phyloP scores from a whole-genome alignment of 345 rosid species.

The Citrus sp. region DNA sequence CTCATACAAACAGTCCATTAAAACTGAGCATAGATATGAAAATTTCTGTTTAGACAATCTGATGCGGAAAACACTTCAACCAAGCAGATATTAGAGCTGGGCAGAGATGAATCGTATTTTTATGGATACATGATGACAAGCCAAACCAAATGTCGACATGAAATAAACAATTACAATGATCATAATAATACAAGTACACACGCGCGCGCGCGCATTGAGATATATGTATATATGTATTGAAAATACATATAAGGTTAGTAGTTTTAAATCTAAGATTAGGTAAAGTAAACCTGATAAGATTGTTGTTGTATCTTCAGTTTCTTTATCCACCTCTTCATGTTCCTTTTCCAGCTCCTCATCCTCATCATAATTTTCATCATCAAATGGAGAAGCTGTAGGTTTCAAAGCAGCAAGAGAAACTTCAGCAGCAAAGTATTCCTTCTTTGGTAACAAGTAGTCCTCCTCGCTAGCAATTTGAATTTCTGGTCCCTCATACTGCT shows the following conservation, averaged over 20 bases:
- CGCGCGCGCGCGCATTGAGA: no score
- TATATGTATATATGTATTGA: no score
- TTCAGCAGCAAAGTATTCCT: conserved; percentile 55
- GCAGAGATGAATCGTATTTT: background rate
- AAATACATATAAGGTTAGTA: background rate
- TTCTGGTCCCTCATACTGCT: conserved; percentile 93
- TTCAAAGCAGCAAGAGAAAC: conserved; percentile 45
- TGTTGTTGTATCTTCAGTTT: conserved; percentile 31
- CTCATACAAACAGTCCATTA: background rate
- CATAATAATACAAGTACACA: background rate
- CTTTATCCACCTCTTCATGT: conserved; percentile 37
- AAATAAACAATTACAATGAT: background rate
- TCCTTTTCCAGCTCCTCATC: conserved; percentile 71
- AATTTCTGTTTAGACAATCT: background rate
- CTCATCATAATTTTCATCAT: conserved; percentile 93
- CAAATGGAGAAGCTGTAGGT: conserved; percentile 55
- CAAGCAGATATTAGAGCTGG: background rate
- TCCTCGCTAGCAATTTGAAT: conserved; percentile 74
- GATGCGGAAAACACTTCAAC: no score
- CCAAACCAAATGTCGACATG: background rate
- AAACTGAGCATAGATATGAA: background rate
- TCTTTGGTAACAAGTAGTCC: conserved; percentile 71
- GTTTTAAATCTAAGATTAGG: background rate
- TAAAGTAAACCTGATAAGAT: conserved; percentile 42
- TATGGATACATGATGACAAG: background rate